Evolutionary conservation across 1,284 basidiomycete genomes (phyloP), one percentile per base, ranked within the genome.

Genomic region (Cryptococcus jaspeensis): DNA sequence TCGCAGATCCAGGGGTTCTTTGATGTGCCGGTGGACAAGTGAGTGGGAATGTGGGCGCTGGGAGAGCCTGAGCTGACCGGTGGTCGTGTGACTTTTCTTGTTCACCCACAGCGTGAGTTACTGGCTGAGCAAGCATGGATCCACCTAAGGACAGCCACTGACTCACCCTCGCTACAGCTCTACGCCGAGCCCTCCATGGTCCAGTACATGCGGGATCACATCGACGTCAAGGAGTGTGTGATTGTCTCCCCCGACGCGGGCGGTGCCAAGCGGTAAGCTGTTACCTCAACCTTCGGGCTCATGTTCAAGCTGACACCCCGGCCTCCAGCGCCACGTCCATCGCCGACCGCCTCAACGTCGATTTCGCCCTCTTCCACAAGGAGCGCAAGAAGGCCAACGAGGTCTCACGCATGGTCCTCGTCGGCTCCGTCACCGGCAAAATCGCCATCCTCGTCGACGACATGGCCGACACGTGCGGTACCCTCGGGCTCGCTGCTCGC

Each of bases 1-100:
- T 93, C 91, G n/a, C 94, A 96, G 74, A 97, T 97, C 63, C 94
- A 99, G 79, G 96, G 96, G 37, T 99, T 99, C 83, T 99, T 99
- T 78, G 95, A 99, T 78, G 95, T 98, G n/a, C 96, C 96, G 16
- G 95, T 99, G 61, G 95, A 99, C 83, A 97, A 97, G 93, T 96
- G 76, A 84, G 92, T 86, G 50, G 43, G 18, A 18, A 38, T 40
- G 20, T 48, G 25, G 12, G 8, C 7, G 2, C 20, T 20, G 32
- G 20, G 12, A 38, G 13, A 16, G 16, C 32, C 20, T 11, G 20
- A 7, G 25, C 20, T 39, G 20, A 39, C 39, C 2, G 16, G 23
- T 12, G 6, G 35, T 18, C n/a, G 18, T 48, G 48, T 50, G 32
- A 22, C 48, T 12, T 47, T 18, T 11, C 45, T 25, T 50, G 32